These are phyloP conservation scores for Diplodia intermedia DNA, from an alignment of 2,329 filamentous ascomycete genomes.

Conservation along the genomic window DNA sequence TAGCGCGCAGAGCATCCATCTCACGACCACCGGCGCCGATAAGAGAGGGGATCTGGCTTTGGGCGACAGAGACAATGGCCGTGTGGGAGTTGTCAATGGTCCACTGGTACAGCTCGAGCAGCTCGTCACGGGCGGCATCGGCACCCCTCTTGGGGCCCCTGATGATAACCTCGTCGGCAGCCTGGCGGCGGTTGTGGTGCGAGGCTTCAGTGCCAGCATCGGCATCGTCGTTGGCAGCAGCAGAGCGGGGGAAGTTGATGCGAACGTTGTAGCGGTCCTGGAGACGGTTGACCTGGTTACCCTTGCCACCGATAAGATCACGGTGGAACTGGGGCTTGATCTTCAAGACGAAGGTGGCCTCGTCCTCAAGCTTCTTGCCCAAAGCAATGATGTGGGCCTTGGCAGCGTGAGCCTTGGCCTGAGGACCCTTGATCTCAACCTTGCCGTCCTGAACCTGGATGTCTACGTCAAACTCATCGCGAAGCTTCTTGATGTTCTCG, in stretches of 20 bases:
- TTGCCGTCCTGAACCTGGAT: conserved; percentile 93
- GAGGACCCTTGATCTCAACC: conserved; percentile 93
- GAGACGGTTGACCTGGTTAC: conserved; percentile 86
- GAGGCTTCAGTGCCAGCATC: conserved; percentile 64
- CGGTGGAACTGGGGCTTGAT: conserved; percentile 93
- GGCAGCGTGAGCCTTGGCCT: conserved; percentile 89
- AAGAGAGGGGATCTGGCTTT: conserved; percentile 89
- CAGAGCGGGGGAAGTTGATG: conserved; percentile 88
- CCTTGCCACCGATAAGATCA: conserved; percentile 88
- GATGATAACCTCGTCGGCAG: conserved; percentile 85
- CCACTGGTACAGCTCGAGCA: conserved; percentile 87
- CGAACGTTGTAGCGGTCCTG: conserved; percentile 93
- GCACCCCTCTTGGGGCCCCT: conserved; percentile 92
- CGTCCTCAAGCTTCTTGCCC: conserved; percentile 85
- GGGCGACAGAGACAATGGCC: conserved; percentile 82
- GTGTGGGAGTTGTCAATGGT: conserved; percentile 85
- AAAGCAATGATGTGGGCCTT: conserved; percentile 81
- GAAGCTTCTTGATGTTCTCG: conserved; percentile 72
- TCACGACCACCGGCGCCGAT: conserved; percentile 90
- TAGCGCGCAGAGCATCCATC: conserved; percentile 86
- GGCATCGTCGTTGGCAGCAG: conserved; percentile 69
- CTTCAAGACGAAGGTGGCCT: conserved; percentile 85
- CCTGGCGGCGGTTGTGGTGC: conserved; percentile 72
- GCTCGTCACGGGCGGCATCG: conserved; percentile 89
- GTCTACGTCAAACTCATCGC: conserved; percentile 74